Conservation (phyloP, 2,329 filamentous ascomycete species). For the Lecanicillium sp. region DNA sequence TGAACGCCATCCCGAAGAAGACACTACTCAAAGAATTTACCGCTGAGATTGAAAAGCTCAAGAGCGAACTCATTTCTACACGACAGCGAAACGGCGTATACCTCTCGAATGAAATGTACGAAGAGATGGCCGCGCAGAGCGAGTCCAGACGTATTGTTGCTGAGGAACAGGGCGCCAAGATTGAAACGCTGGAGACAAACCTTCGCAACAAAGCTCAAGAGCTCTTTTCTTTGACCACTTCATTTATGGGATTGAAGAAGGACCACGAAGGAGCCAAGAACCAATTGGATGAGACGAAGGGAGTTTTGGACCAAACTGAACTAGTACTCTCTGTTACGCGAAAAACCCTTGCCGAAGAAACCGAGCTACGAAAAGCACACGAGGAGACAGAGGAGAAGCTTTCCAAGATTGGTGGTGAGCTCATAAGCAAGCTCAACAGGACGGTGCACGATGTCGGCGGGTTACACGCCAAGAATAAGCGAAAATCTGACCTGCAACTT, state of each 20-base stretch:
- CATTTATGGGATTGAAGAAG: conserved; percentile 81
- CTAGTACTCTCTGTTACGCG: conserved; percentile 71
- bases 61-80: conserved; percentile 87
- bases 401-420: conserved; percentile 60
- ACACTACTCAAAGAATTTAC: conserved; percentile 87
- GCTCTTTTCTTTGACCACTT: conserved; percentile 75
- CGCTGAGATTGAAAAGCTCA: conserved; percentile 85
- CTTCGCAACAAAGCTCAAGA: conserved; percentile 91
- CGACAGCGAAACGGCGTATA: conserved; percentile 93
- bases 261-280: conserved; percentile 72
- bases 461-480: conserved; percentile 76
- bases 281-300: conserved; percentile 70
- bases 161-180: conserved; percentile 86
- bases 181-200: conserved; percentile 85
- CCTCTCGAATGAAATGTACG: conserved; percentile 77
- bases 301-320: conserved; percentile 80
- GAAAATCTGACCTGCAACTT: conserved; percentile 75
- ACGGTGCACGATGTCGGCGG: conserved; percentile 76
- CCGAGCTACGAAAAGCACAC: conserved; percentile 71
- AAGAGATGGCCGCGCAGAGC: conserved; percentile 84
- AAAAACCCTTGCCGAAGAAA: conserved; percentile 71
- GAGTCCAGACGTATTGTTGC: conserved; percentile 86
- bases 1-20: conserved; percentile 90
- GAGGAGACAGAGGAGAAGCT: conserved; percentile 76
- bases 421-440: conserved; percentile 68